phyloP scores from a whole-genome alignment of 179 eudicot species.

The Actinidia polygama region DNA sequence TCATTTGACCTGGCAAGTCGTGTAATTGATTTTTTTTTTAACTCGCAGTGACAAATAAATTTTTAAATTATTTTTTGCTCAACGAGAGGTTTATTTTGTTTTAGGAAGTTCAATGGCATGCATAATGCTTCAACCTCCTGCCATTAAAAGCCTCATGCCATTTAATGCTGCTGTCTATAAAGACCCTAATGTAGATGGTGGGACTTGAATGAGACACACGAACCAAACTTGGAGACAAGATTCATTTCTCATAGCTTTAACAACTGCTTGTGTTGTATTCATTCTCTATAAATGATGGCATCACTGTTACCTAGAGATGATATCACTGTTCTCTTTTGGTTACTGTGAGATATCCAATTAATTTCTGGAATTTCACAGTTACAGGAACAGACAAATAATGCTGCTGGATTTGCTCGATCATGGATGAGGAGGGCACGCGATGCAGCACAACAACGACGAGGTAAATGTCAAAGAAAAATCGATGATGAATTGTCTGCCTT shows the following conservation, averaged over 20 bases:
- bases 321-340: not conserved
- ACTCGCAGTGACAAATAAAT: too few species aligned
- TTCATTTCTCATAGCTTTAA: not conserved
- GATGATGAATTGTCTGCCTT: not conserved
- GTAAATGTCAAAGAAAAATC: conserved; percentile 12
- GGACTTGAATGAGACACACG: not conserved
- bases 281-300: too few species aligned
- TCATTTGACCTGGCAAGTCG: not conserved
- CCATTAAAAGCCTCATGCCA: not conserved
- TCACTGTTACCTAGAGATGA: not conserved
- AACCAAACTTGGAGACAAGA: not conserved
- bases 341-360: not conserved
- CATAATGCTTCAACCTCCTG: not conserved
- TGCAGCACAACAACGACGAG: conserved; percentile 25
- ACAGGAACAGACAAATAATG: conserved; percentile 28
- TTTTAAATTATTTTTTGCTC: too few species aligned
- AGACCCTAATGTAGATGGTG: not conserved
- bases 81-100: not conserved
- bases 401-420: conserved; percentile 28
- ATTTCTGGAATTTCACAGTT: conserved; percentile 33
- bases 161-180: not conserved
- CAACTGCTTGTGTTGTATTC: not conserved
- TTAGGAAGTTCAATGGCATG: not conserved
- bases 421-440: conserved; percentile 35
- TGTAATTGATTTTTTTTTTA: too few species aligned